Evolutionary conservation across 805 yeast species (phyloP).

Genomic region (Nakazawaea pomicola): DNA sequence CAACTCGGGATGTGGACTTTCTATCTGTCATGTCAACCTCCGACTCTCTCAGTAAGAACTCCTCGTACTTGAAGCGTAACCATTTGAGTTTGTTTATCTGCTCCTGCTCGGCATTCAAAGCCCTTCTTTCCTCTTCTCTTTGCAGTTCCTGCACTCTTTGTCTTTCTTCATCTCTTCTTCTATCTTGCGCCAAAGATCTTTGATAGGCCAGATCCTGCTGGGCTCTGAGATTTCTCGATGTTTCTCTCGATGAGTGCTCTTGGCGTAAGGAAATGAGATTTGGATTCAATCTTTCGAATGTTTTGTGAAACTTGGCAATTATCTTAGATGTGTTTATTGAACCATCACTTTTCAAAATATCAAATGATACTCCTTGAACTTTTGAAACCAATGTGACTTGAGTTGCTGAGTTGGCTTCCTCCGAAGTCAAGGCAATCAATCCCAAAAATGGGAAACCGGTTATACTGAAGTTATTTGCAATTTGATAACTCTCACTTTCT

Average conservation of each 20-base stretch:
- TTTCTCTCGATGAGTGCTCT: conserved; percentile 58
- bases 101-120: conserved; percentile 20
- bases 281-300: conserved; percentile 50
- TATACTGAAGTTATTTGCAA: conserved; percentile 68
- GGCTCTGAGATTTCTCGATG: conserved; percentile 51
- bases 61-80: conserved; percentile 18
- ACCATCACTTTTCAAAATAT: conserved; percentile 27
- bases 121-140: conserved; percentile 17
- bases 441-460: conserved; percentile 82
- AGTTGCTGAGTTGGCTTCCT: conserved; percentile 50
- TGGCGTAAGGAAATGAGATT: conserved; percentile 54
- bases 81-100: conserved; percentile 41
- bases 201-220: conserved; percentile 80
- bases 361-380: conserved; percentile 52
- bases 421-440: conserved; percentile 62
- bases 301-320: conserved; percentile 30
- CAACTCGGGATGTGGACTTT: conserved; percentile 50
- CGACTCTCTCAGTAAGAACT: conserved; percentile 16
- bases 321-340: conserved; percentile 27
- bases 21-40: conserved; percentile 15
- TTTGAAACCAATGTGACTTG: conserved; percentile 57
- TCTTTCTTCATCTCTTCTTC: conserved; percentile 42
- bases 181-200: conserved; percentile 64
- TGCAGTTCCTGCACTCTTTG: conserved; percentile 22
- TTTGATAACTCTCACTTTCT: conserved; percentile 80